These are phyloP conservation scores for Amphirosellinia nigrospora DNA, from an alignment of 495 filamentous ascomycete species.

Conservation along the genomic window DNA sequence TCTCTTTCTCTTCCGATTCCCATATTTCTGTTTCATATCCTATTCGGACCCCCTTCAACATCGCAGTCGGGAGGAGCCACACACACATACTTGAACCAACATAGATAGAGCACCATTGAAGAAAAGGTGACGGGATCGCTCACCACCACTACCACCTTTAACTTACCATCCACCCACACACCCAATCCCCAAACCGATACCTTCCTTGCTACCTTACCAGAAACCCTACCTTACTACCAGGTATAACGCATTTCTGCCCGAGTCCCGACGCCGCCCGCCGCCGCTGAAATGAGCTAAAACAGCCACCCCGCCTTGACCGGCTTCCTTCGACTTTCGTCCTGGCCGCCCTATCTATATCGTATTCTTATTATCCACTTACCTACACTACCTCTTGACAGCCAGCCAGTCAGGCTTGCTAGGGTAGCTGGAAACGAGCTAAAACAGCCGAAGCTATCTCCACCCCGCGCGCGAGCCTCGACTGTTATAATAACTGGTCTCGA, in stretches of 20 bases:
- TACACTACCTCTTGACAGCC: conserved; percentile 11
- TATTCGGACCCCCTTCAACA: conserved; percentile 12
- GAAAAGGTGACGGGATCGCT: conserved; percentile 10
- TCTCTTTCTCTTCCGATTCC: conserved; percentile 1
- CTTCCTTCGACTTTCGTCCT: conserved; percentile 15
- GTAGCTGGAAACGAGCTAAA: conserved; percentile 23
- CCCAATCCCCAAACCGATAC: conserved; percentile 25
- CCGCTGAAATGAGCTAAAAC: conserved; percentile 29
- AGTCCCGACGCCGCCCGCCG: conserved; percentile 20
- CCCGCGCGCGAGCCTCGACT: conserved; percentile 17
- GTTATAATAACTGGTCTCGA: conserved; percentile 10
- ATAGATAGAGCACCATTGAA: background rate
- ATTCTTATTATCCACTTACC: background rate
- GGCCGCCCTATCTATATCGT: conserved; percentile 15
- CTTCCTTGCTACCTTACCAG: conserved; percentile 20
- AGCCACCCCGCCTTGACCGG: conserved; percentile 26
- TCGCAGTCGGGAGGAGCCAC: conserved; percentile 1
- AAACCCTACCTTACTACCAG: conserved; percentile 1
- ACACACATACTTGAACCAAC: background rate
- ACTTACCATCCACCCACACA: conserved; percentile 18
- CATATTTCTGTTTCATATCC: background rate
- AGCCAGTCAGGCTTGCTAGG: conserved; percentile 21
- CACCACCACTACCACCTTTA: conserved; percentile 12
- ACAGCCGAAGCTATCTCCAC: conserved; percentile 13
- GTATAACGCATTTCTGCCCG: conserved; percentile 28